Evolutionary conservation across 2,329 filamentous ascomycete genomes (phyloP), one percentile per base, ranked within the genome.

Genomic region (Penicillium sp.): DNA sequence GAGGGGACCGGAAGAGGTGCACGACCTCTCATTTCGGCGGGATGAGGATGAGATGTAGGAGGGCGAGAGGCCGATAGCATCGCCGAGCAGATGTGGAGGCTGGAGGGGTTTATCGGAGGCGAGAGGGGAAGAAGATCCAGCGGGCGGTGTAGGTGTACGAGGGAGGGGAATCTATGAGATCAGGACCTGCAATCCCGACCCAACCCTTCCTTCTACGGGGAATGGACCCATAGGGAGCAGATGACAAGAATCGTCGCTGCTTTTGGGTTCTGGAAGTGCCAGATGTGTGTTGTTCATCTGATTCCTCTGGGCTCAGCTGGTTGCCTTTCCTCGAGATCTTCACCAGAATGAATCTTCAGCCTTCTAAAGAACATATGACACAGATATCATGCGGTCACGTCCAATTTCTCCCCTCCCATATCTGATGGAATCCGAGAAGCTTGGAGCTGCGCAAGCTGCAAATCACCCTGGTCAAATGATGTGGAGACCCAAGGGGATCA

Each of bases 21-120:
- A 33, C 63, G 64, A 48, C 54, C 61, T 64, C 64, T 65, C 60
- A 64, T 65, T 38, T 67, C 62, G 50, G 58, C 53, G 35, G 51
- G 57, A 53, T 54, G 56, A 32, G 51, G 31, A 37, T 42, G 52
- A 45, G 52, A 45, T 30, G 51, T 37, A 35, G 37, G 35, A 50
- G 51, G 41, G 45, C 46, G 50, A 47, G 49, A 45, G 50, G 44
- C 50, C 45, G 50, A 46, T 33, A 49, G 47, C 48, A 45, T 60
- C 44, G 33, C 37, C 41, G 41, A 37, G 41, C 40, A 37, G 42
- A 43, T 32, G 40, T 26, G 22, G 41, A 32, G 49, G 41, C 39
- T 49, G 41, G 47, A 47, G 46, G 47, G 42, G 47, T 39, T 44
- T 42, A 45, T 45, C 39, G 45, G 39, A 45, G 42, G 30, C 22